These are phyloP conservation scores for Crataegus laevigata DNA, from an alignment of 306 rosid species.

Conservation along the genomic window DNA sequence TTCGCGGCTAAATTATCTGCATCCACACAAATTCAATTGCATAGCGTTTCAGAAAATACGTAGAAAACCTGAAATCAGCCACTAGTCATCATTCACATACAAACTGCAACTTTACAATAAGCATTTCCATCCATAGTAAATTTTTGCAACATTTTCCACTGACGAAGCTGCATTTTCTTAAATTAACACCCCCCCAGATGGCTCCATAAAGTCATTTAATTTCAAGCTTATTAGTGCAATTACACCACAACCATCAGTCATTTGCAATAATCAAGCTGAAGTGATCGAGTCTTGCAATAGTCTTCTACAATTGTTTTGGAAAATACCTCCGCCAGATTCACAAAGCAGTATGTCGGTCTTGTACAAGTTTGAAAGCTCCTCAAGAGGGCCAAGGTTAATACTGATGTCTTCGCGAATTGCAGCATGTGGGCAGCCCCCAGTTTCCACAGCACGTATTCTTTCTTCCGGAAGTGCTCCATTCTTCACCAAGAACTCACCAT, in stretches of 20 bases:
- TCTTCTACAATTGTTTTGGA: not conserved
- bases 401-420: conserved; percentile 95
- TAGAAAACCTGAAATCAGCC: not conserved
- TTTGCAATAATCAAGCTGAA: not conserved
- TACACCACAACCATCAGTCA: not conserved
- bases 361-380: conserved; percentile 77
- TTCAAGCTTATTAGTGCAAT: not conserved
- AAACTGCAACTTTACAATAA: not conserved
- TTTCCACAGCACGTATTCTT: conserved; percentile 94
- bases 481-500: conserved; percentile 91
- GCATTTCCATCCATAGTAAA: not conserved
- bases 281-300: not conserved
- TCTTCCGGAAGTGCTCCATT: conserved; percentile 89
- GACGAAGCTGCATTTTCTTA: not conserved
- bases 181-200: not conserved
- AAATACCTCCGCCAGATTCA: conserved; percentile 97
- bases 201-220: not conserved
- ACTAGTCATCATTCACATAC: not conserved
- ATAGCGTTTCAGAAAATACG: not conserved
- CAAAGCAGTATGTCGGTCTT: conserved; percentile 86
- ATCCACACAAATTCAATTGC: conserved; percentile 20
- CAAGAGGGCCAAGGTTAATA: conserved; percentile 93
- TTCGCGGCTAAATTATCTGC: conserved; percentile 98
- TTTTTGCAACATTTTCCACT: not conserved
- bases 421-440: conserved; percentile 98